Percentiles rank a stretch among this genome's conserved stretches.
Evolutionary conservation across 1,284 basidiomycete genomes (phyloP).

Genomic region (Neonothopanus nambi): DNA sequence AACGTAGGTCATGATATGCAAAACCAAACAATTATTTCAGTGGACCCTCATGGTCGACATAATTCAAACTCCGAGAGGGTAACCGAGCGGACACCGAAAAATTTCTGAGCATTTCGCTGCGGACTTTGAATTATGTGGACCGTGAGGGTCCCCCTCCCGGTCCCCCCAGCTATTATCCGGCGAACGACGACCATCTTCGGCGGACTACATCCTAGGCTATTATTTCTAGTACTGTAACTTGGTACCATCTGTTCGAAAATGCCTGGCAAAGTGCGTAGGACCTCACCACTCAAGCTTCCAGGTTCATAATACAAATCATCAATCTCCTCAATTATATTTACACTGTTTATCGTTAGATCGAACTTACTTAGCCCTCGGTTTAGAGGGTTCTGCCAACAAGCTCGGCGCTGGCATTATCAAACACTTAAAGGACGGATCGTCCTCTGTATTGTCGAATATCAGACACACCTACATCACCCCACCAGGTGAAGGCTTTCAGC

Average conservation of each 20-base stretch:
- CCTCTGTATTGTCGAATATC: conserved; percentile 77
- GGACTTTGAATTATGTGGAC: too few species aligned
- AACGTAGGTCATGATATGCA: not conserved
- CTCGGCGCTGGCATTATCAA: conserved; percentile 94
- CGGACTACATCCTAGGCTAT: too few species aligned
- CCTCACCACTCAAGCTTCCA: conserved; percentile 34
- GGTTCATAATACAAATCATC: conserved; percentile 23
- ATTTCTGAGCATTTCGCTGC: too few species aligned
- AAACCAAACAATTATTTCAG: too few species aligned
- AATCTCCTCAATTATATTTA: not conserved
- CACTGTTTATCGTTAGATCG: conserved; percentile 40
- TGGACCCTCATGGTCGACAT: too few species aligned
- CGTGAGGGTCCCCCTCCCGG: too few species aligned
- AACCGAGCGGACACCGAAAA: too few species aligned
- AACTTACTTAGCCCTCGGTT: conserved; percentile 76
- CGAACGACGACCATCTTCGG: too few species aligned
- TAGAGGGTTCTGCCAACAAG: conserved; percentile 98
- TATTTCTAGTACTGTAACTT: too few species aligned
- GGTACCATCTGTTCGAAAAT: too few species aligned
- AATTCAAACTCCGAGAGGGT: too few species aligned
- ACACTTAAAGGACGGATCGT: conserved; percentile 72
- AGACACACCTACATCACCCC: conserved; percentile 99
- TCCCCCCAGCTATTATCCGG: too few species aligned
- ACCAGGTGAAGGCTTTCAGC: conserved; percentile 96
- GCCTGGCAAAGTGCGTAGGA: conserved; percentile 34